Percentiles rank a stretch among this genome's conserved stretches.
phyloP scores from a whole-genome alignment of 2,329 filamentous ascomycete genomes.

The Beauveria sp. region DNA sequence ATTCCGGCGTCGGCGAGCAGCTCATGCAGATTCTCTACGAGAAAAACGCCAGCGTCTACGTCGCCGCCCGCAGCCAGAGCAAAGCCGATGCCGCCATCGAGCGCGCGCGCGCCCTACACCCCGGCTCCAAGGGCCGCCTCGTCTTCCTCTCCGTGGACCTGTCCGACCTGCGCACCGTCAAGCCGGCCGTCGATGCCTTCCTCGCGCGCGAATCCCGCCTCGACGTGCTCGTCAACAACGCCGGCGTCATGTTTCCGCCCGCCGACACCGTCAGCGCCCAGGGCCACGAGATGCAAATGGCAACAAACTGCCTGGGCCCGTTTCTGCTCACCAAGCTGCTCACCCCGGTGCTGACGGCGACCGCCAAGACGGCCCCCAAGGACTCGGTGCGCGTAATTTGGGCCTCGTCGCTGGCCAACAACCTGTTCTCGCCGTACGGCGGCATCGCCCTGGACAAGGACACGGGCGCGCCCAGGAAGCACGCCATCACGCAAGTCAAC shows the following conservation, averaged over 20 bases:
- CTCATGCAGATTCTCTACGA: conserved; percentile 43
- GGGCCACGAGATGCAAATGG: conserved; percentile 29
- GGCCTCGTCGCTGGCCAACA: conserved; percentile 17
- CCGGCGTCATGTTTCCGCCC: conserved; percentile 29
- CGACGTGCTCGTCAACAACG: conserved; percentile 31
- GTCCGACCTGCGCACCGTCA: conserved; percentile 22
- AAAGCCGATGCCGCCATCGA: conserved; percentile 34
- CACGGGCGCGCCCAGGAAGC: conserved; percentile 2
- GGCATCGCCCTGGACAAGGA: background rate
- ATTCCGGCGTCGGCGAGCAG: conserved; percentile 36
- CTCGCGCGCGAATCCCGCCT: conserved; percentile 18
- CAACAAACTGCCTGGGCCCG: conserved; percentile 28
- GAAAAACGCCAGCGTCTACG: conserved; percentile 41
- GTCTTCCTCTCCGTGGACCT: conserved; percentile 33
- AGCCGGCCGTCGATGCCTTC: conserved; percentile 17
- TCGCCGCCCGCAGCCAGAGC: conserved; percentile 35
- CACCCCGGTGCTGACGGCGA: conserved; percentile 22
- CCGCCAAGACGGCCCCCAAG: conserved; percentile 20
- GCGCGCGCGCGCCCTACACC: conserved; percentile 24
- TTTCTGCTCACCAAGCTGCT: conserved; percentile 28
- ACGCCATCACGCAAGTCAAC: conserved; percentile 11
- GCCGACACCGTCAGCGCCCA: conserved; percentile 26
- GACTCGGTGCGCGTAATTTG: conserved; percentile 17
- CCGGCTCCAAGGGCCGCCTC: conserved; percentile 27
- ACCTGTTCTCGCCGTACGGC: conserved; percentile 10